Evolutionary conservation across 495 filamentous ascomycete species (phyloP), one percentile per base, ranked within the genome.

Genomic region (Neurospora sp.): DNA sequence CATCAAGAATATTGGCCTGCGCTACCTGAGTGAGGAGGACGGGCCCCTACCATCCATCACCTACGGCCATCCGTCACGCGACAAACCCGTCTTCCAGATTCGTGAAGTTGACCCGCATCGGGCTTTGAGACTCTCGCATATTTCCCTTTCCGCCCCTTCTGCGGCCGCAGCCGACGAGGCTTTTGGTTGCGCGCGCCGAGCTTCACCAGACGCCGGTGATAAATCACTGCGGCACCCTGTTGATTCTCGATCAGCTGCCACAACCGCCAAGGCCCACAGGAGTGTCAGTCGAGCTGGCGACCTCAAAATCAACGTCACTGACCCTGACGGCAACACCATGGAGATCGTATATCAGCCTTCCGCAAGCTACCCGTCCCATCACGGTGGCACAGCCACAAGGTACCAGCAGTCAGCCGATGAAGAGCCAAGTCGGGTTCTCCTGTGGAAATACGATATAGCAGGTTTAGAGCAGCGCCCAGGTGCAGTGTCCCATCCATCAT

Each of bases 1-100:
- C 75, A 83, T 91, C 66, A 89, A 92, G 73, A 92, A 93, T 0
- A 84, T 96, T 22, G 92, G 91, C 27, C 89, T 96, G 72, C 86
- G 86, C 69, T 96, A 88, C 79, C 86, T 94, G 22, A 82, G 78
- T 9, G 78, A 79, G 12, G 81, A 81, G 20, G 75, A 81, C 73
- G 79, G 80, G 14, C 78, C 79, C 68, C 79, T 79, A 41, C 76
- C 82, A 12, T 78, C 79, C 12, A 73, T 80, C 44, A 75, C 74
- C 16, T 84, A 75, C 73, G 83, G 82, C 22, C 71, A 74, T 40
- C 72, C 77, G 7, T 40, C 53, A 18, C 71, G 74, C 11, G 68
- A 71, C 61, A 71, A 73, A 22, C 79, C 82, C 1, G 42, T 84
- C 12, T 85, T 88, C 48, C 78, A 83, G 73, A 76, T 87, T 46